Evolutionary conservation across 371 early-diverging fungal species (phyloP), one percentile per base, ranked within the genome.

Genomic region (Mortierella sp.): DNA sequence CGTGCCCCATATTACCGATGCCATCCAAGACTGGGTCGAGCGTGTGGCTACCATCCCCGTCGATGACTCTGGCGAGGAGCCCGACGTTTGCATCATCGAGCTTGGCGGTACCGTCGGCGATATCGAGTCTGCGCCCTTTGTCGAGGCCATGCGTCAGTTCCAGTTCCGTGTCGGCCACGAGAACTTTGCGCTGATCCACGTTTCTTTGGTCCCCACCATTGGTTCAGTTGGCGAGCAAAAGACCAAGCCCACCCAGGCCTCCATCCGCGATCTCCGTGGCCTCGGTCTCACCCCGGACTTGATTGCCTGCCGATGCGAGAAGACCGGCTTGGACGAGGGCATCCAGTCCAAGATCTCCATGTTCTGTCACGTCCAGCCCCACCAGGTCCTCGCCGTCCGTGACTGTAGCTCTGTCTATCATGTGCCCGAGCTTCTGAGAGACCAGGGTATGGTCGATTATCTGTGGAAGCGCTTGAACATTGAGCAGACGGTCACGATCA

Each of bases 71-170:
- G 95, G 94, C 21, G 88, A 92, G 70, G 87, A 85, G 56, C 99
- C 99, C 27, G 99, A 99, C 79, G 94, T 99, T 42, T 98, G 99
- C 83, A 97, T 99, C 64, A 92, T 99, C 67, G 99, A 99, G 83
- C 87, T 99, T 43, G 99, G 99, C 62, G 99, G 99, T 57, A 98
- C 99, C 30, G 97, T 99, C 8, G 99, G 99, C 67, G 99, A 99
- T 80, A 96, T 97, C 73, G 99, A 99, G 83, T 97, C 98, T 8
- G 97, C 96, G 51, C 98, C 99, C 49, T 99, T 98, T 79, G 92
- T 99, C 58, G 99, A 99, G 83, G 99, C 99, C 44, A 94, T 99
- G 93, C 92, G 99, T 78, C 99, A 99, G 82, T 97, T 99, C 90
- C 96, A 98, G 80, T 95, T 94, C 88, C 94, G 97, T 68, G 97